These are phyloP conservation scores for Xylariaceae sp. DNA, from an alignment of 2,329 filamentous ascomycete species.

Conservation along the genomic window DNA sequence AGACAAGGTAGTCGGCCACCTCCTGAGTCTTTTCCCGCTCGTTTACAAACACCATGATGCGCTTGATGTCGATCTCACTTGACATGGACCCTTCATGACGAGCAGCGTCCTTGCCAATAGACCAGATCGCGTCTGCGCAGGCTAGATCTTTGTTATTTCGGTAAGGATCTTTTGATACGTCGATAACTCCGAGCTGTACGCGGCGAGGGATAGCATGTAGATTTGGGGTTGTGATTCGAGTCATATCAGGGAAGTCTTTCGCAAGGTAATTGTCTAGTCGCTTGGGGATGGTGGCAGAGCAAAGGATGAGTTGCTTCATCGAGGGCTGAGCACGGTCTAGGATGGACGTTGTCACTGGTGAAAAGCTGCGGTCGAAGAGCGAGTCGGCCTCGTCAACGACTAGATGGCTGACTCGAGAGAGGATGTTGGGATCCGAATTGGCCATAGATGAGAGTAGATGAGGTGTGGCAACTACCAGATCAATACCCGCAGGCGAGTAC, in stretches of 20 bases:
- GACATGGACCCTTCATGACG: slow-evolving; percentile 62
- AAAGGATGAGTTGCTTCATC: slow-evolving; percentile 84
- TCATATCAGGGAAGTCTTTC: slow-evolving; percentile 80
- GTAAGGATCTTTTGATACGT: slow-evolving; percentile 91
- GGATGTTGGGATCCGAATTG: slow-evolving; percentile 86
- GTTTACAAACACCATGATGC: slow-evolving; percentile 95
- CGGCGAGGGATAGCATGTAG: slow-evolving; percentile 93
- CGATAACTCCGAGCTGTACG: slow-evolving; percentile 91
- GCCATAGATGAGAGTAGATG: slow-evolving; percentile 89
- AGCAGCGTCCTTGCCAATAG: slow-evolving; percentile 78
- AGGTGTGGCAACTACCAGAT: slow-evolving; percentile 86
- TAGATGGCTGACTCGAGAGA: slow-evolving; percentile 88
- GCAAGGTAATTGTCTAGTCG: slow-evolving; percentile 86
- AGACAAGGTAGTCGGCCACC: slow-evolving; percentile 76
- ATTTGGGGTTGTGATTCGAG: slow-evolving; percentile 90
- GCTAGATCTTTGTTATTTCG: slow-evolving; percentile 90
- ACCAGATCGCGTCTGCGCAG: slow-evolving; percentile 93
- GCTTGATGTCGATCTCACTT: slow-evolving; percentile 71
- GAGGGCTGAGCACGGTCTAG: slow-evolving; percentile 83
- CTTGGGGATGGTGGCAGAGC: slow-evolving; percentile 93
- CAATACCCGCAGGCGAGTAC: slow-evolving; percentile 80
- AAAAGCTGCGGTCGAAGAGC: slow-evolving; percentile 90
- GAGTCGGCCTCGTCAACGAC: slow-evolving; percentile 97
- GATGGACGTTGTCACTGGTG: slow-evolving; percentile 79
- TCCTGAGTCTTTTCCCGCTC: slow-evolving; percentile 88